A percentile compares a stretch with the other conserved stretches of the same genome.
Evolutionary conservation across 352 stramenopile species (phyloP).

Genomic region (Blastocystis hominis): DNA sequence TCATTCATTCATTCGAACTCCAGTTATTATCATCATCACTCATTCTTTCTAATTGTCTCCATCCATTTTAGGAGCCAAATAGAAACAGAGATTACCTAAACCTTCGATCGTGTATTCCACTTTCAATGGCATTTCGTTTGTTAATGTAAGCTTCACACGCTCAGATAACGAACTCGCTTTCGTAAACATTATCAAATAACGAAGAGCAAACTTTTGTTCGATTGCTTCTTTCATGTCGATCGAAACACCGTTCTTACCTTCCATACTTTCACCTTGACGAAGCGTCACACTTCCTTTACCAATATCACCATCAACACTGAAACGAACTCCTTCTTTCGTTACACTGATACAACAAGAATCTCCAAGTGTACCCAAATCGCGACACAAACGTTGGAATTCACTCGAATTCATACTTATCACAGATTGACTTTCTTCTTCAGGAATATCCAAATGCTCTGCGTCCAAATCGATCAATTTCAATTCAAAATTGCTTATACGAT

Average conservation of each 20-base stretch:
- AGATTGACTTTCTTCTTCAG: constrained; percentile 88
- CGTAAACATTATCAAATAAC: constrained; percentile 98
- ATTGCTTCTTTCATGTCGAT: constrained; percentile 97
- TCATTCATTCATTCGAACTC: too few relatives aligned
- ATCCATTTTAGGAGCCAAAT: constrained; percentile 98
- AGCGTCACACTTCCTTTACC: constrained; percentile 87
- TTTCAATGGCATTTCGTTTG: constrained; percentile 87
- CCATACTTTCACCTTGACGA: constrained; percentile 72
- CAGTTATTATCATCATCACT: too few relatives aligned
- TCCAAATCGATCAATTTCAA: constrained; percentile 99
- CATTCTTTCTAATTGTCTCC: constrained; percentile 81
- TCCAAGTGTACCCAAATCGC: constrained; percentile 91
- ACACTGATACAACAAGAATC: constrained; percentile 89
- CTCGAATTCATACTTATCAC: constrained; percentile 69
- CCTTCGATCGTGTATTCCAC: constrained; percentile 95
- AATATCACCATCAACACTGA: constrained; percentile 86
- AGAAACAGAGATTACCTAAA: constrained; percentile 93
- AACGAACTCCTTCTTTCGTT: constrained; percentile 93
- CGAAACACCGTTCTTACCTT: constrained; percentile 76
- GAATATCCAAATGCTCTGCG: constrained; percentile 90
- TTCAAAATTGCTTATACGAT: constrained; percentile 87
- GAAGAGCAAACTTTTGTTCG: constrained; percentile 92
- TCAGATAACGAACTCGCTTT: constrained; percentile 89
- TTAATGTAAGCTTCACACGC: constrained; percentile 90
- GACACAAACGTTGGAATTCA: constrained; percentile 96